Evolutionary conservation across 176 grass and related monocot genomes (phyloP).

Genomic region (Oryza officinalis): DNA sequence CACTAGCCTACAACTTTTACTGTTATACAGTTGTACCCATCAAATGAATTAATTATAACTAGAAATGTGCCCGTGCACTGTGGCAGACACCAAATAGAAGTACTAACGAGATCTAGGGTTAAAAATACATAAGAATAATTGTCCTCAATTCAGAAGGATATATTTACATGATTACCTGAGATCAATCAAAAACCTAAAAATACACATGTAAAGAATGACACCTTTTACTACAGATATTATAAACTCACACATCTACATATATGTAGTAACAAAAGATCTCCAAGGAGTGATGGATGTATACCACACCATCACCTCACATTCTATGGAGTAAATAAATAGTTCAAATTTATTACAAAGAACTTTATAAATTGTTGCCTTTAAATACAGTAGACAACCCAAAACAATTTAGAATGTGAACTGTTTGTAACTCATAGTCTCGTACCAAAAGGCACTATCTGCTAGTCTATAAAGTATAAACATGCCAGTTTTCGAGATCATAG

Average conservation of each 20-base stretch:
- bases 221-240: not conserved
- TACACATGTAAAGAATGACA: not conserved
- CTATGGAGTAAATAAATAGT: not conserved
- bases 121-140: too few species aligned
- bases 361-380: not conserved
- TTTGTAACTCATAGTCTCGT: not conserved
- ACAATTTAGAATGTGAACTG: not conserved
- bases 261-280: not conserved
- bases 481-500: conserved; percentile 10
- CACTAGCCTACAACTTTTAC: not conserved
- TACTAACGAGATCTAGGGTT: too few species aligned
- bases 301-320: not conserved
- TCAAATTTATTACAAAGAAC: not conserved
- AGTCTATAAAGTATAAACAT: not conserved
- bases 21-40: not conserved
- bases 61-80: too few species aligned
- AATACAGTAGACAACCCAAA: not conserved
- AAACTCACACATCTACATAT: not conserved
- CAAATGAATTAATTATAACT: not conserved
- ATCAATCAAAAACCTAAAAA: not conserved
- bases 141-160: too few species aligned
- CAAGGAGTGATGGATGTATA: not conserved
- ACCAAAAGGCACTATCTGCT: not conserved
- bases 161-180: not conserved
- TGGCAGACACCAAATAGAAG: too few species aligned